Evolutionary conservation across 306 rosid genomes (phyloP), one percentile per base, ranked within the genome.

Genomic region (Trifolium subterraneum): DNA sequence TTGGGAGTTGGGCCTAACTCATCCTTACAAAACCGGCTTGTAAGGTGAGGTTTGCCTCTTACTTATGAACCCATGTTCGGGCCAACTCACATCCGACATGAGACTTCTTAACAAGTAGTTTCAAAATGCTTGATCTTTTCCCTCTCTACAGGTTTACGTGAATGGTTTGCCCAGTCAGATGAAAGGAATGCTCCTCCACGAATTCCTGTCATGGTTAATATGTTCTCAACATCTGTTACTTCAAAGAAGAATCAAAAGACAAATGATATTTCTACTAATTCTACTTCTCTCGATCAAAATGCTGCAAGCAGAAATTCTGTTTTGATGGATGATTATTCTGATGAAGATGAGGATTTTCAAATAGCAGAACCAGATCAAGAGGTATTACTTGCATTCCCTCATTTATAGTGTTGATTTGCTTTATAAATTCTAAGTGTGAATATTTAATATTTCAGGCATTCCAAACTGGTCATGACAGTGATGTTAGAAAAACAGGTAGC

Each of bases 121-220:
- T 51, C 64, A 13, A 64, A 58, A 7, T 68, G 66, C 77, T 22
- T 48, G 50, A 16, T 52, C 25, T 10, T 66, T 64, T 13, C 35
- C 31, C 63, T 87, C 60, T 69, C 54, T 73, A 55, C 77, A 94
- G 99, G 99, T 73, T 84, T 94, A 73, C 95, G 99, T 8, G 99
- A 94, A 76, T 94, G 96, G 96, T 92, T 92, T 87, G 73, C 97
- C 52, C 99, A 92, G 68, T 87, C 96, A 69, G 99, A 94, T 85
- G 95, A 94, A 88, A 90, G 96, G 79, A 92, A 72, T 73, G 97
- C 99, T 80, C 90, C 89, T 77, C 91, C 97, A 13, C 90, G 99
- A 85, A 92, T 94, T 75, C 99, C 99, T 25, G 97, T 92, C 67
- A 94, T 94, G 99, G 99, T 94, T 84, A 94, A 92, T 86, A 94